Percentiles rank a stretch among this genome's conserved stretches.
Evolutionary conservation across 768 basidiomycete genomes (phyloP).

Genomic region (Thelephora ganbajun): DNA sequence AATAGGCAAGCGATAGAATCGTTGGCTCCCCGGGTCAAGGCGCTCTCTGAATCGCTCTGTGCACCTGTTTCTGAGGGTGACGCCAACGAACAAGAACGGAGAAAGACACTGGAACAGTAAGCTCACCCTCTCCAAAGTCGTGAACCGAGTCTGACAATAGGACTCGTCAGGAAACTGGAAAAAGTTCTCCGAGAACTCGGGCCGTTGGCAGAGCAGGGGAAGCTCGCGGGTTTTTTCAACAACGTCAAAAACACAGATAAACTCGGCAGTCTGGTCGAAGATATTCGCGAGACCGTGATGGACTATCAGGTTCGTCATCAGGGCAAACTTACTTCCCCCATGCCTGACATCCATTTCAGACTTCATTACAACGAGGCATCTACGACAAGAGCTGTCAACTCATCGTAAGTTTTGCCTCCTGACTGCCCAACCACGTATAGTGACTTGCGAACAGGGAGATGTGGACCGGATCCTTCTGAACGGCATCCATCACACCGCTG

Average conservation of each 20-base stretch:
- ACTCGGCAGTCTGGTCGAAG: neutral
- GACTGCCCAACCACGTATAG: too few relatives aligned
- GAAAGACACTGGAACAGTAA: neutral
- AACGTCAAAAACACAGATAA: neutral
- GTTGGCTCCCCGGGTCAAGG: neutral
- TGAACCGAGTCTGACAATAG: neutral
- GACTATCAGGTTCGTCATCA: neutral
- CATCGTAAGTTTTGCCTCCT: neutral
- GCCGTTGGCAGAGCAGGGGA: neutral
- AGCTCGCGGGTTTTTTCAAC: neutral
- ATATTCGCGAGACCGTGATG: neutral
- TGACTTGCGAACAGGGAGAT: too few relatives aligned
- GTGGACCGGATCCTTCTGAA: too few relatives aligned
- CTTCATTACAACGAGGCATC: neutral
- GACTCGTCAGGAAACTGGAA: neutral
- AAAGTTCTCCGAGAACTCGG: neutral
- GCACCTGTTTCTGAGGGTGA: neutral
- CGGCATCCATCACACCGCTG: too few relatives aligned
- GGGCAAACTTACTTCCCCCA: neutral
- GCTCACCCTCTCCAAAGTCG: neutral
- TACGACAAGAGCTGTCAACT: neutral
- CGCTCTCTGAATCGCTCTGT: neutral
- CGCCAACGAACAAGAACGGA: neutral
- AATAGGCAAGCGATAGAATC: neutral
- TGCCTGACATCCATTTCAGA: neutral